phyloP scores from a whole-genome alignment of 768 basidiomycete species.

The Rhodotorula babjevae region DNA sequence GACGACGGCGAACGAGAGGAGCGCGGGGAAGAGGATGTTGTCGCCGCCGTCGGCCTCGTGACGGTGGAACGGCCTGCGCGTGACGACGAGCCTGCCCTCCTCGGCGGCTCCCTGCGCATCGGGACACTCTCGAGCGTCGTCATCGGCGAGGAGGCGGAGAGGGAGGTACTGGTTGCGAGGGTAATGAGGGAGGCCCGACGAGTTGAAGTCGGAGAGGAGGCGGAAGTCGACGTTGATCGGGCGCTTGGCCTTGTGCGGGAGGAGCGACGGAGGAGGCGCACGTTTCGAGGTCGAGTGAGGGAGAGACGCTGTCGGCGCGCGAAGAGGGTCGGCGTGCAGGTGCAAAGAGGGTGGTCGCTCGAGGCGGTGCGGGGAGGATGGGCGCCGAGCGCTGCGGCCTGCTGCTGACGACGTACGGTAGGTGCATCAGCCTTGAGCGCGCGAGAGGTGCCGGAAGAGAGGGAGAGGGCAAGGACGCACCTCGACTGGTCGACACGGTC shows the following conservation, averaged over 20 bases:
- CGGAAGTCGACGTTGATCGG: conserved; percentile 20
- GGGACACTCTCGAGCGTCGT: background rate
- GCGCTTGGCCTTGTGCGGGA: background rate
- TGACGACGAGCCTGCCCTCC: background rate
- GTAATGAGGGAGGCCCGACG: conserved; percentile 1
- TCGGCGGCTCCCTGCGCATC: background rate
- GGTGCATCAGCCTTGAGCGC: no score
- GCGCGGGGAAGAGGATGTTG: conserved; percentile 1
- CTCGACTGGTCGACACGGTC: background rate
- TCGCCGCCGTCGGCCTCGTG: background rate
- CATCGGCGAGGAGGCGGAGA: background rate
- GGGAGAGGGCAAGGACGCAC: no score
- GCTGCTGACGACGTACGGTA: no score
- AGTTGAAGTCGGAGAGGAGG: background rate
- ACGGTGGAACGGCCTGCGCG: background rate
- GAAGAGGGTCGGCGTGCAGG: no score
- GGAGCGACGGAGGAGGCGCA: background rate
- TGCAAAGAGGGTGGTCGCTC: no score
- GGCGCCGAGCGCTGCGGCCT: no score
- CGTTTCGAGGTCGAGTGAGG: no score
- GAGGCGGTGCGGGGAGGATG: no score
- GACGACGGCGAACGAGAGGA: background rate
- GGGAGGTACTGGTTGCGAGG: conserved; percentile 14
- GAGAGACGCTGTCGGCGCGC: no score
- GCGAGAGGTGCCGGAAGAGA: no score